Percentiles rank a stretch among this genome's conserved stretches.
Conservation (phyloP, 306 rosid genomes). For the Sphenostylis stenocarpa region DNA sequence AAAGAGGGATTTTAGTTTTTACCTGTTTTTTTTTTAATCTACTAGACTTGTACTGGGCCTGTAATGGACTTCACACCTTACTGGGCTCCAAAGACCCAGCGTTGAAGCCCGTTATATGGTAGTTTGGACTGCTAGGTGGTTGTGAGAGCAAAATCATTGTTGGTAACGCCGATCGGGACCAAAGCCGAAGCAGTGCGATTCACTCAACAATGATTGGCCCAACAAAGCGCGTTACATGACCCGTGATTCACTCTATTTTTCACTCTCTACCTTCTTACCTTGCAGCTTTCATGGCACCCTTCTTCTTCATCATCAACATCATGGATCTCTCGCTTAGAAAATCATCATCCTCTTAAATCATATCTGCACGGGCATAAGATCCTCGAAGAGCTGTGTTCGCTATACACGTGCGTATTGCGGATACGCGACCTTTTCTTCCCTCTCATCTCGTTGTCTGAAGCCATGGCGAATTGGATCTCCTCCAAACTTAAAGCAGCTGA, state of each 20-base stretch:
- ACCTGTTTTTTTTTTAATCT: too few relatives aligned
- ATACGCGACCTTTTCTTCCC: not conserved
- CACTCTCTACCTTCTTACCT: conserved; percentile 18
- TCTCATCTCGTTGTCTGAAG: conserved; percentile 5
- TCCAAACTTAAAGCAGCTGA: conserved; percentile 97
- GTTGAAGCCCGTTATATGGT: not conserved
- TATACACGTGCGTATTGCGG: not conserved
- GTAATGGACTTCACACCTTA: not conserved
- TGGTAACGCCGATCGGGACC: conserved; percentile 20
- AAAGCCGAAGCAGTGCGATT: not conserved
- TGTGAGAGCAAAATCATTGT: not conserved
- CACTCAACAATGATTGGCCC: not conserved
- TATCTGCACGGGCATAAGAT: not conserved
- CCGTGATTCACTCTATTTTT: conserved; percentile 16
- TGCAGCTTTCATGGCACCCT: not conserved
- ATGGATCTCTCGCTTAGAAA: not conserved
- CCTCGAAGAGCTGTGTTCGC: not conserved
- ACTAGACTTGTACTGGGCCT: not conserved
- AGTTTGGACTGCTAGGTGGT: not conserved
- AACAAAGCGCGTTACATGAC: conserved; percentile 16
- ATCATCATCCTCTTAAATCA: not conserved
- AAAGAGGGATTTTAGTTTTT: too few relatives aligned
- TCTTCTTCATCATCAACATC: conserved; percentile 9
- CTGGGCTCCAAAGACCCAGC: not conserved
- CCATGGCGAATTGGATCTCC: conserved; percentile 97